Evolutionary conservation across 495 filamentous ascomycete species (phyloP), one percentile per base, ranked within the genome.

Genomic region (Cairneyella variabilis): DNA sequence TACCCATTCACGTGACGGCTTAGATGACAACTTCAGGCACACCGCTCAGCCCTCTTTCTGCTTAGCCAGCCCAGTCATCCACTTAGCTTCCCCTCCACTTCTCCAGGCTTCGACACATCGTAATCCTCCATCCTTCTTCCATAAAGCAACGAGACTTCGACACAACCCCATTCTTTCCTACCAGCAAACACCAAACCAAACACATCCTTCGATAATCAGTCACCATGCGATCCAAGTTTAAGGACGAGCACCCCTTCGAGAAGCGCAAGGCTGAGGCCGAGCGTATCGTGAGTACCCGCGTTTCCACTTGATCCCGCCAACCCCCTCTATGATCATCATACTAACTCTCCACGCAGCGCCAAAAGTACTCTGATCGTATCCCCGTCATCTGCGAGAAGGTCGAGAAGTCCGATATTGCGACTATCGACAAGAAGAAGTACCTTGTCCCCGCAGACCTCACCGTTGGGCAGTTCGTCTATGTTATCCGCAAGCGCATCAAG

Each of bases 381-480:
- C 93, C 93, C 38, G 93, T 98, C 44, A 99, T 99, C 72, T 99
- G 93, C 78, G 93, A 97, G 71, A 99, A 99, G 72, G 93, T 97
- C 61, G 93, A 99, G 75, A 97, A 97, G 73, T 91, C 85, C 39
- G 93, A 99, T 68, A 99, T 99, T 64, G 93, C 93, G 36, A 99
- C 95, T 54, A 99, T 99, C 80, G 93, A 99, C 78, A 99, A 99
- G 85, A 99, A 99, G 84, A 99, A 99, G 77, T 99, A 99, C 66
- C 83, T 99, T 7, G 93, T 99, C 16, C 93, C 93, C 1, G 90
- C 93, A 54, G 93, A 99, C 68, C 84, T 99, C 60, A 99, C 95
- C 50, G 93, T 99, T 36, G 93, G 93, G 62, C 93, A 99, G 85
- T 99, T 99, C 70, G 93, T 99, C 75, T 99, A 99, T 70, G 93